Percentiles rank a stretch among this genome's conserved stretches.
Evolutionary conservation across 1,284 basidiomycete genomes (phyloP).

Genomic region (Retiboletus fuscus): DNA sequence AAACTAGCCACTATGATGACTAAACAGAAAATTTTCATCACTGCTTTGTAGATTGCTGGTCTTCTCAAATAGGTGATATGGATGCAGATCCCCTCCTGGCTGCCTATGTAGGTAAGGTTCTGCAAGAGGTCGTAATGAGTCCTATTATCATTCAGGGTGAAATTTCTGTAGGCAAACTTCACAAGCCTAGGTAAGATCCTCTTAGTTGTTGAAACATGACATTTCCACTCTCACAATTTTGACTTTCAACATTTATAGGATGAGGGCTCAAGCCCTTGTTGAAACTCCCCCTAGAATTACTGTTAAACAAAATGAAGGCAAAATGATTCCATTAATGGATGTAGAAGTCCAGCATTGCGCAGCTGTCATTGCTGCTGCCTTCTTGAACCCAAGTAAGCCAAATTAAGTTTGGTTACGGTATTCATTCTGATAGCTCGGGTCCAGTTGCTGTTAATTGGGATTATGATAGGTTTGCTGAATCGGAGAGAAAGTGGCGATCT

Average conservation of each 20-base stretch:
- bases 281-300: neutral
- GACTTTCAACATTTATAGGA: neutral
- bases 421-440: neutral
- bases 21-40: too few relatives aligned
- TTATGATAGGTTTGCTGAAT: slow-evolving; percentile 2
- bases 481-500: neutral
- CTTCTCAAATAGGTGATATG: too few relatives aligned
- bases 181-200: neutral
- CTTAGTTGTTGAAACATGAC: neutral
- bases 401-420: neutral
- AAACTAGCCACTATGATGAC: too few relatives aligned
- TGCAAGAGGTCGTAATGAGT: neutral
- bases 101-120: neutral
- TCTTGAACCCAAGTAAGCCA: neutral
- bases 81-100: neutral
- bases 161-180: neutral
- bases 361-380: neutral
- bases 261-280: neutral
- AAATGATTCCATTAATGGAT: neutral
- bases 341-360: neutral
- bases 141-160: neutral
- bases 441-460: neutral
- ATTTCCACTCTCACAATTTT: neutral
- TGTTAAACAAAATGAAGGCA: neutral
- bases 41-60: too few relatives aligned